Conservation (phyloP, 1,139 yeast genomes). For the Groenewaldozyma auringiensis region DNA sequence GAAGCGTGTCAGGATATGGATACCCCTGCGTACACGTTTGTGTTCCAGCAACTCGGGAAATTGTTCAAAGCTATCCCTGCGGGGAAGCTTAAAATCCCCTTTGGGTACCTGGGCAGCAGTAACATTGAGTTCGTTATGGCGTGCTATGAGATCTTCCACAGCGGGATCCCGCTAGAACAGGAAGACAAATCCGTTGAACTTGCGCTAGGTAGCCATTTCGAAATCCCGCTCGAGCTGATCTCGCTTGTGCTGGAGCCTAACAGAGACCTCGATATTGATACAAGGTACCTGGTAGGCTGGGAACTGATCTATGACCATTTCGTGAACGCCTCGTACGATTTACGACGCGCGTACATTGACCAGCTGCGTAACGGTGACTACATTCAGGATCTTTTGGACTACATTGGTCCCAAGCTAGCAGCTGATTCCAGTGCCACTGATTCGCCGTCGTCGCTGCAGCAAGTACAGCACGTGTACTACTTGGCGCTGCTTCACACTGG, state of each 20-base stretch:
- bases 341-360: constrained; percentile 52
- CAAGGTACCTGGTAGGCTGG: constrained; percentile 62
- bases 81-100: background rate
- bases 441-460: background rate
- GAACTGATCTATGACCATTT: constrained; percentile 54
- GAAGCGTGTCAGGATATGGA: background rate
- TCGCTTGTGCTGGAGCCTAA: constrained; percentile 21
- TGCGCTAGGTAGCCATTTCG: constrained; percentile 15
- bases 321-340: constrained; percentile 53
- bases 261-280: background rate
- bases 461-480: constrained; percentile 43
- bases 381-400: constrained; percentile 33
- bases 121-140: background rate
- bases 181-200: constrained; percentile 28
- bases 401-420: constrained; percentile 12
- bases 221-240: constrained; percentile 27
- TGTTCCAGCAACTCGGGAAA: background rate
- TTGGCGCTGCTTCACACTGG: constrained; percentile 54
- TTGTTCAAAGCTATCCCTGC: background rate
- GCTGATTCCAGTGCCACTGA: background rate
- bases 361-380: constrained; percentile 46
- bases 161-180: constrained; percentile 37
- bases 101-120: background rate
- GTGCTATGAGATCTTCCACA: constrained; percentile 28
- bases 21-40: background rate